phyloP scores from a whole-genome alignment of 495 filamentous ascomycete genomes.

The Terfezia boudieri region DNA sequence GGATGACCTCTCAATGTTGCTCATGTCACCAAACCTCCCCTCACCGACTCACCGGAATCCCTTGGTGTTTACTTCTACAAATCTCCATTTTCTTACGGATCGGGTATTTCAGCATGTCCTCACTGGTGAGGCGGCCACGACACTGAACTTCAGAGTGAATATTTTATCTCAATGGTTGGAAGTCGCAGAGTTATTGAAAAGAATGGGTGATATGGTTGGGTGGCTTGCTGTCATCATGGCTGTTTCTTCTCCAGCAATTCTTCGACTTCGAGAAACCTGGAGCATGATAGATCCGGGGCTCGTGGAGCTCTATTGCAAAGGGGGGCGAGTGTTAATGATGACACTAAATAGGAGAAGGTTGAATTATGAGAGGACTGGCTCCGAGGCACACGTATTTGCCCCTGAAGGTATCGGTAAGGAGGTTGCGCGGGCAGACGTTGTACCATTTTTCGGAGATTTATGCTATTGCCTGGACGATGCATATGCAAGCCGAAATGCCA shows the following conservation, averaged over 20 bases:
- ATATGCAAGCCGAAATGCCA: constrained; percentile 14
- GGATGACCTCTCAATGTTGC: constrained; percentile 17
- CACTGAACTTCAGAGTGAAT: constrained; percentile 11
- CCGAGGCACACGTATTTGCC: constrained; percentile 14
- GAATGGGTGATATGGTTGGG: constrained; percentile 19
- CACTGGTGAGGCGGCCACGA: constrained; percentile 13
- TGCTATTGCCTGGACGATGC: constrained; percentile 20
- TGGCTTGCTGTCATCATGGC: constrained; percentile 19
- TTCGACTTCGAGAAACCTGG: constrained; percentile 20
- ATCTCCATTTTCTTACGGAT: constrained; percentile 19
- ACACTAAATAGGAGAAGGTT: constrained; percentile 16
- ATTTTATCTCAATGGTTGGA: constrained; percentile 19
- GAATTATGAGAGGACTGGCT: constrained; percentile 7
- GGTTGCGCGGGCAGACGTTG: constrained; percentile 10
- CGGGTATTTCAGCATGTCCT: constrained; percentile 18
- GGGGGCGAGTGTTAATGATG: constrained; percentile 14
- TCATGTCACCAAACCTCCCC: constrained; percentile 17
- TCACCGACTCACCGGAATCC: constrained; percentile 18
- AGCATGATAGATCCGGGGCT: constrained; percentile 11
- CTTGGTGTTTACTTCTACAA: constrained; percentile 18
- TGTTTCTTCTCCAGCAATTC: constrained; percentile 18
- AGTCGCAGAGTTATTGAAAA: constrained; percentile 15
- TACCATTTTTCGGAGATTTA: constrained; percentile 20
- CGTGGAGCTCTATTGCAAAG: constrained; percentile 10
- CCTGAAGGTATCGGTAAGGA: constrained; percentile 11